Evolutionary conservation across 495 filamentous ascomycete genomes (phyloP).

Genomic region (Terfezia claveryi): DNA sequence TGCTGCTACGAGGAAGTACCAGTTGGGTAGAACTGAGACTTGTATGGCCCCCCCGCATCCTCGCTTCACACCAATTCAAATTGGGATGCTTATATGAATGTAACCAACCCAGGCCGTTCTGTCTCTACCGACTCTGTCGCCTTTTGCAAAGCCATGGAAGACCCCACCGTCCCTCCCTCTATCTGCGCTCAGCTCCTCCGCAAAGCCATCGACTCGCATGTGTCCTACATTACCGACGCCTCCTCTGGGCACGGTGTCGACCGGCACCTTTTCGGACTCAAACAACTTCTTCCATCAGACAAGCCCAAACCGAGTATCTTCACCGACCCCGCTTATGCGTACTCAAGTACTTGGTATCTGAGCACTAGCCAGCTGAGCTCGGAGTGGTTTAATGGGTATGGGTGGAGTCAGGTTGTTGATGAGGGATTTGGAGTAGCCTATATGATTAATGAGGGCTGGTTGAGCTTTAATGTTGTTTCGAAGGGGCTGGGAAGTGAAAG

Average conservation of each 20-base stretch:
- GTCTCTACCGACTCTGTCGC: conserved; percentile 83
- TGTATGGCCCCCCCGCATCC: conserved; percentile 15
- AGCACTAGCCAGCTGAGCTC: conserved; percentile 74
- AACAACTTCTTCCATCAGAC: conserved; percentile 65
- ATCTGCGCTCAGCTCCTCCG: conserved; percentile 52
- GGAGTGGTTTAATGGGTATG: conserved; percentile 98
- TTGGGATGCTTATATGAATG: neutral
- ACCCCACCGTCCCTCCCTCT: conserved; percentile 36
- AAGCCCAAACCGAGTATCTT: conserved; percentile 66
- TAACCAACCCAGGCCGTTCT: conserved; percentile 30
- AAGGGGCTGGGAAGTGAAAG: conserved; percentile 77
- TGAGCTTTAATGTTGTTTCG: conserved; percentile 96
- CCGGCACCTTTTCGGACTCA: conserved; percentile 88
- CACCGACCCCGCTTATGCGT: conserved; percentile 65
- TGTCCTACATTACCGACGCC: conserved; percentile 74
- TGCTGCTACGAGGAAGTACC: conserved; percentile 80
- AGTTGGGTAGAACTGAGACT: conserved; percentile 89
- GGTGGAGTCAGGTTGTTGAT: conserved; percentile 97
- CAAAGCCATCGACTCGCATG: conserved; percentile 57
- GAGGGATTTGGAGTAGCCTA: conserved; percentile 94
- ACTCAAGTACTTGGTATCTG: conserved; percentile 76
- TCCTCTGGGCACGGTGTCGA: conserved; percentile 86
- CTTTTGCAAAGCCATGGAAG: conserved; percentile 69
- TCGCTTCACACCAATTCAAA: no score
- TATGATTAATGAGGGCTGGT: conserved; percentile 96